These are phyloP conservation scores for Carallia brachiata DNA, from an alignment of 345 rosid species.

Conservation along the genomic window DNA sequence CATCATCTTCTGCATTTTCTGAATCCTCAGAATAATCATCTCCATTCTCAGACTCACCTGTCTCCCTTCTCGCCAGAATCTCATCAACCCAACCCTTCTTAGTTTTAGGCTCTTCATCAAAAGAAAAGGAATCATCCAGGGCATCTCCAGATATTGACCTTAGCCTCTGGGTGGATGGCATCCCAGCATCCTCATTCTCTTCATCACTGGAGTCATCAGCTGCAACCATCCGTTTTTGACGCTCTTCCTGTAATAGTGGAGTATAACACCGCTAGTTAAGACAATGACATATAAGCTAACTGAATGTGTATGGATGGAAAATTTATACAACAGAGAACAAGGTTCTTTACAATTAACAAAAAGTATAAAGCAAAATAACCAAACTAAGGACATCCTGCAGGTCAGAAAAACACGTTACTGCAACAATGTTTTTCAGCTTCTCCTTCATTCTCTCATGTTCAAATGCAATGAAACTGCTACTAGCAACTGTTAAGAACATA, in stretches of 20 bases:
- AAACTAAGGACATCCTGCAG: no score
- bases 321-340: neutral
- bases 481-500: no score
- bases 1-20: slow-evolving; percentile 44
- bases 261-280: neutral
- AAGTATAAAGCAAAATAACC: no score
- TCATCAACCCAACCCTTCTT: slow-evolving; percentile 86
- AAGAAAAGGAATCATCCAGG: slow-evolving; percentile 83
- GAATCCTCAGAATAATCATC: slow-evolving; percentile 61
- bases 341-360: no score
- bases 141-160: slow-evolving; percentile 74
- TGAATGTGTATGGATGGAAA: neutral
- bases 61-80: slow-evolving; percentile 63
- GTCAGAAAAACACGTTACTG: neutral
- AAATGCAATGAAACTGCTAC: neutral
- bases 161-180: slow-evolving; percentile 33
- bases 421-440: neutral
- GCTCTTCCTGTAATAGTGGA: slow-evolving; percentile 59
- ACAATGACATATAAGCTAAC: neutral
- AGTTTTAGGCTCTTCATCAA: slow-evolving; percentile 49
- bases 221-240: slow-evolving; percentile 78
- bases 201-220: slow-evolving; percentile 69
- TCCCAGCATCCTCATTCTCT: slow-evolving; percentile 56
- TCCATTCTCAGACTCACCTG: slow-evolving; percentile 49
- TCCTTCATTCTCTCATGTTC: neutral